A percentile compares a stretch with the other conserved stretches of the same genome.
Evolutionary conservation across 2,329 filamentous ascomycete species (phyloP).

Genomic region (Plectosphaerella cucumerina): DNA sequence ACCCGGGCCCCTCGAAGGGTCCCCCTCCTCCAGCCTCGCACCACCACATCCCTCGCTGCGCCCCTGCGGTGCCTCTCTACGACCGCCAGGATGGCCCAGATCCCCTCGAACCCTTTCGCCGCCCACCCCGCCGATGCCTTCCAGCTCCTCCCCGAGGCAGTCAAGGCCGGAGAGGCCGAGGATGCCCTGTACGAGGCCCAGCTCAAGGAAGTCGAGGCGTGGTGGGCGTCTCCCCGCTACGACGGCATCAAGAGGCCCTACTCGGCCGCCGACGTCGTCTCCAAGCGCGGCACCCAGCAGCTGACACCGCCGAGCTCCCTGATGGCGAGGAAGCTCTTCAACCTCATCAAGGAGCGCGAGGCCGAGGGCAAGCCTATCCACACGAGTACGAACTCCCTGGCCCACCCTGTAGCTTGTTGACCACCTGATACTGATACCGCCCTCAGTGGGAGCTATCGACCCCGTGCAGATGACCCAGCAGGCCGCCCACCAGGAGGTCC

Average conservation of each 20-base stretch:
- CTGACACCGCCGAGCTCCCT: conserved; percentile 88
- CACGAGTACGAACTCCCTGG: conserved; percentile 60
- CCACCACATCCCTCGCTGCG: conserved; percentile 11
- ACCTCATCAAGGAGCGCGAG: conserved; percentile 74
- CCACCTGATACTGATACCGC: conserved; percentile 11
- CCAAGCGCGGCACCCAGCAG: conserved; percentile 83
- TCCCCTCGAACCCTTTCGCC: conserved; percentile 9
- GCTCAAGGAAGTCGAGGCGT: conserved; percentile 77
- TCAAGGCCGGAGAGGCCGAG: conserved; percentile 77
- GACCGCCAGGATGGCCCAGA: conserved; percentile 23
- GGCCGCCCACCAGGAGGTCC: conserved; percentile 88
- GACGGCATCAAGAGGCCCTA: conserved; percentile 90
- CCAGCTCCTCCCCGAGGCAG: conserved; percentile 73
- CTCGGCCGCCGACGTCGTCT: conserved; percentile 83
- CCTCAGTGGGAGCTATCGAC: conserved; percentile 88
- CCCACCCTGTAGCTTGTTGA: neutral
- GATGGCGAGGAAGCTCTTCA: conserved; percentile 93
- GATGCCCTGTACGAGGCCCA: conserved; percentile 82
- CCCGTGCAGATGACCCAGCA: conserved; percentile 99
- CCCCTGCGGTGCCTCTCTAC: conserved; percentile 25
- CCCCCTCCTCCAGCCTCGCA: conserved; percentile 14
- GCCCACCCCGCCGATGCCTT: conserved; percentile 66
- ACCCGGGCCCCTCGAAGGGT: conserved; percentile 23
- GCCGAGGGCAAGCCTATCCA: conserved; percentile 84
- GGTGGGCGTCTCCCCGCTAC: conserved; percentile 86